Base-by-base conservation (phyloP, 2,329 filamentous ascomycete genomes). In the Juglanconis oblonga region DNA sequence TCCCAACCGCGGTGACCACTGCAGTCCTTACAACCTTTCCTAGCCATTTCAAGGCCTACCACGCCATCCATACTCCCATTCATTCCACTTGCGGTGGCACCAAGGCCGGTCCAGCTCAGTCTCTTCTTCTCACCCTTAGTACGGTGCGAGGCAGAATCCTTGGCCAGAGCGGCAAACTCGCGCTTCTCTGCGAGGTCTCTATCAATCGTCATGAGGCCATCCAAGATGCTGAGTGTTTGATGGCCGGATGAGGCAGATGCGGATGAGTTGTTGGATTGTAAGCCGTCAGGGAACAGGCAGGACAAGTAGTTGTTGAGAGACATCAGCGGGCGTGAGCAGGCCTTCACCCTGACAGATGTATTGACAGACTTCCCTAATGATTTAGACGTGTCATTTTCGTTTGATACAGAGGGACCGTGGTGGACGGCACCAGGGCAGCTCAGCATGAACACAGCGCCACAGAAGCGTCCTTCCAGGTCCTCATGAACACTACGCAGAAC, bases 91-190 rank as follows among this genome's bases (percentile, higher is more conserved):
- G 69, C 71, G 3, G 72, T 71, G 32, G 72, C 70, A 0, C 73
- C 75, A 5, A 77, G 70, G 0, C 71, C 74, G 0, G 75, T 77
- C 76, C 76, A 77, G 67, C 75, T 77, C 13, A 73, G 68, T 8
- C 75, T 69, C 64, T 72, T 73, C 38, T 58, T 64, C 57, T 66
- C 66, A 53, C 68, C 69, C 33, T 62, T 63, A 2, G 36, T 35
- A 40, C 47, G 55, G 13, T 57, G 56, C n/a, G 62, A 60, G 24
- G 64, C 62, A 4, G 72, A 66, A 60, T 73, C 71, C 59, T 70
- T 70, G 4, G 69, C 68, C 65, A 77, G 71, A 58, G 74, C 75
- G 0, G 73, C 71, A 44, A 77, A 71, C 68, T 77, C 76, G 50
- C 76, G 73, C 68, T 72, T 74, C 67, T 78, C 76, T 42, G 73